phyloP scores from a whole-genome alignment of 2,329 filamentous ascomycete genomes.

The Neopestalotiopsis rosae region DNA sequence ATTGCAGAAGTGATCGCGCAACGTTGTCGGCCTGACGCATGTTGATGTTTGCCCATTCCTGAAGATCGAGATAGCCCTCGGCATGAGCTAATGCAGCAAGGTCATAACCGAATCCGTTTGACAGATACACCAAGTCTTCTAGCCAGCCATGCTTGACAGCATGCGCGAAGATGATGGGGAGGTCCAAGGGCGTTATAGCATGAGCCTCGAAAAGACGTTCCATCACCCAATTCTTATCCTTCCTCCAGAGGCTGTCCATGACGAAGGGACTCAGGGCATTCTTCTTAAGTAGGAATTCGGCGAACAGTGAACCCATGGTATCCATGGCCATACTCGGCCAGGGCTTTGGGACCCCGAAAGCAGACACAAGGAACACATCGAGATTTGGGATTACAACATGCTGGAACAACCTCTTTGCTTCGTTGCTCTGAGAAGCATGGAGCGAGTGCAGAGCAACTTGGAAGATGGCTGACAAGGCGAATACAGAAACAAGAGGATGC shows the following conservation, averaged over 20 bases:
- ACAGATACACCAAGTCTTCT: constrained; percentile 77
- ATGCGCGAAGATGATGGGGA: constrained; percentile 77
- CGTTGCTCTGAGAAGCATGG: constrained; percentile 64
- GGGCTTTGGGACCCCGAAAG: constrained; percentile 77
- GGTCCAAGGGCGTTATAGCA: constrained; percentile 69
- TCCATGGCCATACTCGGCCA: constrained; percentile 79
- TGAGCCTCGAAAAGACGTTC: constrained; percentile 80
- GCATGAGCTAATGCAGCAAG: constrained; percentile 86
- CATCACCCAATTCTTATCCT: constrained; percentile 86
- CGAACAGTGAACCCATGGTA: constrained; percentile 78
- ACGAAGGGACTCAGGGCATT: constrained; percentile 85
- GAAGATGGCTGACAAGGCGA: constrained; percentile 76
- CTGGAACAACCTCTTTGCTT: constrained; percentile 70
- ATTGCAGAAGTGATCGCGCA: constrained; percentile 75
- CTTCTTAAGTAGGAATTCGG: constrained; percentile 81
- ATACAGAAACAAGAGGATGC: constrained; percentile 87
- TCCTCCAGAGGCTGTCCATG: constrained; percentile 88
- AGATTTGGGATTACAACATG: constrained; percentile 74
- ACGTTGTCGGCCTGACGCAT: constrained; percentile 71
- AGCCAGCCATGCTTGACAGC: constrained; percentile 84
- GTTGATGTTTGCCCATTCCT: constrained; percentile 79
- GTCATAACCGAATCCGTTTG: constrained; percentile 86
- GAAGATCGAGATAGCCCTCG: constrained; percentile 78
- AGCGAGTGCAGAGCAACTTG: constrained; percentile 67
- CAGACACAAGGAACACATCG: constrained; percentile 79